Evolutionary conservation across 371 early-diverging fungal species (phyloP).

Genomic region (Synchytrium microbalum): DNA sequence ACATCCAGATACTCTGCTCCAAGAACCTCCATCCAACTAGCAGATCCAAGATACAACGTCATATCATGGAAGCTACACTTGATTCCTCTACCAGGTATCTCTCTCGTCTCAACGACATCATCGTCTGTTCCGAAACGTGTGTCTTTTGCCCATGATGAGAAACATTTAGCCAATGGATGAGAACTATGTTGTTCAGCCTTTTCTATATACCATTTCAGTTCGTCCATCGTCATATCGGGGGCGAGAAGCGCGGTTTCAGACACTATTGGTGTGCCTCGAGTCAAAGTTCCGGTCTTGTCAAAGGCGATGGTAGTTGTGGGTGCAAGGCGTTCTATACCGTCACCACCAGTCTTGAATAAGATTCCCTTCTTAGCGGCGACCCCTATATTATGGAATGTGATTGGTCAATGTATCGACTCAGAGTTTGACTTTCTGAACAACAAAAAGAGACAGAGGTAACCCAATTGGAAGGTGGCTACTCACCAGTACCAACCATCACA

Average conservation of each 20-base stretch:
- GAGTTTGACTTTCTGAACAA: neutral
- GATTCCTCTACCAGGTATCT: neutral
- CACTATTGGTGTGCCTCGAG: conserved; percentile 72
- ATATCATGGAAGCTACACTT: neutral
- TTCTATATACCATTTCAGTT: neutral
- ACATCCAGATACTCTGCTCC: neutral
- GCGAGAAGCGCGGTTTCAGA: conserved; percentile 25
- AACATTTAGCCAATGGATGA: neutral
- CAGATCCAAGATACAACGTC: neutral
- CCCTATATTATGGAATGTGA: conserved; percentile 4
- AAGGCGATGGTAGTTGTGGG: conserved; percentile 74
- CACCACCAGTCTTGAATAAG: conserved; percentile 73
- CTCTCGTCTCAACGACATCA: neutral
- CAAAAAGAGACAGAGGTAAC: conserved; percentile 4
- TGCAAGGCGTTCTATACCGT: conserved; percentile 66
- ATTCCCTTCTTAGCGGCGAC: conserved; percentile 87
- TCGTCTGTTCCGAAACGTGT: neutral
- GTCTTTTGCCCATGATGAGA: no score
- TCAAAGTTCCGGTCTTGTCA: conserved; percentile 96
- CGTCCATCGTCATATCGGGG: neutral
- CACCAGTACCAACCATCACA: conserved; percentile 96
- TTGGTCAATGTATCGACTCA: conserved; percentile 3
- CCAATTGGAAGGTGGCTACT: conserved; percentile 15
- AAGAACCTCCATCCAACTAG: neutral
- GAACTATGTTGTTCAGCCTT: neutral